phyloP scores from a whole-genome alignment of 2,329 filamentous ascomycete species.

The Pseudocercospora musae region DNA sequence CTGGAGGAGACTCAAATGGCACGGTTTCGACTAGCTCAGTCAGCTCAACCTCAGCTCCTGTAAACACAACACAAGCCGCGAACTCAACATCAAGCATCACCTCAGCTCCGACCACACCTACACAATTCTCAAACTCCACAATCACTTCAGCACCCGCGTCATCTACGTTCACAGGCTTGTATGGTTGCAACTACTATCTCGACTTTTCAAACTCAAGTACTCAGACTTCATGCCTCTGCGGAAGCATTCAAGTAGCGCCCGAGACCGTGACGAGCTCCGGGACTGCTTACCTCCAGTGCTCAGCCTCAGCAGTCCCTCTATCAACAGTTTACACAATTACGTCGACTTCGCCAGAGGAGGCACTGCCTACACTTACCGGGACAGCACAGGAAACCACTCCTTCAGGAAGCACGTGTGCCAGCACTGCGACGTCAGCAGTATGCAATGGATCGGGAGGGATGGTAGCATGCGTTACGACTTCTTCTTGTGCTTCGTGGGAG shows the following conservation, averaged over 20 bases:
- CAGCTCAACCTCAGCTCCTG: not conserved
- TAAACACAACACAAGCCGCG: not conserved
- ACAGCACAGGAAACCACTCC: not conserved
- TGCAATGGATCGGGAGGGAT: not conserved
- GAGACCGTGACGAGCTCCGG: not conserved
- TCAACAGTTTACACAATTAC: constrained; percentile 1
- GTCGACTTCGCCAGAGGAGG: not conserved
- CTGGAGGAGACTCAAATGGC: not conserved
- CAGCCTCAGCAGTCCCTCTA: not conserved
- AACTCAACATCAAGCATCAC: not conserved
- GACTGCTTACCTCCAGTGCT: constrained; percentile 1
- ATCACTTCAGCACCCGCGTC: not conserved
- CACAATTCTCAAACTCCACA: not conserved
- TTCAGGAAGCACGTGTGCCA: not conserved
- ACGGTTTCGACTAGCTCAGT: not conserved
- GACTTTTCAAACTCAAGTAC: not conserved
- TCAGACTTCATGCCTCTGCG: not conserved
- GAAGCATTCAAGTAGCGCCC: not conserved
- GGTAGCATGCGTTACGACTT: not conserved
- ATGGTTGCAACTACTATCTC: not conserved
- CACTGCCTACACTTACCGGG: not conserved
- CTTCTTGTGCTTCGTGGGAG: not conserved
- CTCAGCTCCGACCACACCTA: not conserved
- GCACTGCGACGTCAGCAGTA: not conserved
- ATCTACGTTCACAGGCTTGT: not conserved